Percentiles rank a stretch among this genome's conserved stretches.
Conservation (phyloP, 192 early-diverging fungal genomes). For the Backusella luteola region DNA sequence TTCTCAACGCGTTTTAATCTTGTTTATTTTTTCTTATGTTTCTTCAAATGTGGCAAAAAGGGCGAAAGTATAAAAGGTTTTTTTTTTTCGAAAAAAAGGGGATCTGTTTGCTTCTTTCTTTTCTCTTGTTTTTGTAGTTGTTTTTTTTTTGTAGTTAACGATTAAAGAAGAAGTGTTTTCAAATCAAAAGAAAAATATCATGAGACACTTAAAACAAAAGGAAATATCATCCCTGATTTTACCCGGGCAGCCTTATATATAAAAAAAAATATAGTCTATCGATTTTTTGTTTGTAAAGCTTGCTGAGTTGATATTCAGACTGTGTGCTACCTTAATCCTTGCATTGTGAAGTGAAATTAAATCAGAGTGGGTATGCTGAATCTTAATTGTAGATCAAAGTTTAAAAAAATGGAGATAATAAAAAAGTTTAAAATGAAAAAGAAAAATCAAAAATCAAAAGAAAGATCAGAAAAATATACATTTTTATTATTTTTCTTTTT, state of each 20-base stretch:
- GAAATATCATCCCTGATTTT: conserved; percentile 1
- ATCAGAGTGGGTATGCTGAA: background rate
- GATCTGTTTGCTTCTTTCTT: background rate
- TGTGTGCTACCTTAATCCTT: conserved; percentile 4
- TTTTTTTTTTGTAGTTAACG: background rate
- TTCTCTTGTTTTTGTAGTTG: background rate
- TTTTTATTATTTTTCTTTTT: background rate
- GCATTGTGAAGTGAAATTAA: background rate
- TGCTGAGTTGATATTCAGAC: background rate
- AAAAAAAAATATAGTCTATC: background rate
- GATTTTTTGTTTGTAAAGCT: background rate
- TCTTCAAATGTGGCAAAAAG: background rate
- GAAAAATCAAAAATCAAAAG: background rate
- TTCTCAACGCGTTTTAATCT: background rate
- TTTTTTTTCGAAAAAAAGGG: background rate
- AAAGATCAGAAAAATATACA: background rate
- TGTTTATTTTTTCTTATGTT: background rate
- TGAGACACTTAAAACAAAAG: background rate
- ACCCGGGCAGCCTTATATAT: background rate
- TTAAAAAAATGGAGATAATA: background rate
- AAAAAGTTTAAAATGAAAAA: background rate
- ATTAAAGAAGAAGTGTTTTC: background rate
- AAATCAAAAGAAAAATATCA: background rate
- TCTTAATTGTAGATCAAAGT: conserved; percentile 2
- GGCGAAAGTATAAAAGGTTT: background rate